Conservation (phyloP, 2,329 filamentous ascomycete genomes). For the Sporothrix schenckii region DNA sequence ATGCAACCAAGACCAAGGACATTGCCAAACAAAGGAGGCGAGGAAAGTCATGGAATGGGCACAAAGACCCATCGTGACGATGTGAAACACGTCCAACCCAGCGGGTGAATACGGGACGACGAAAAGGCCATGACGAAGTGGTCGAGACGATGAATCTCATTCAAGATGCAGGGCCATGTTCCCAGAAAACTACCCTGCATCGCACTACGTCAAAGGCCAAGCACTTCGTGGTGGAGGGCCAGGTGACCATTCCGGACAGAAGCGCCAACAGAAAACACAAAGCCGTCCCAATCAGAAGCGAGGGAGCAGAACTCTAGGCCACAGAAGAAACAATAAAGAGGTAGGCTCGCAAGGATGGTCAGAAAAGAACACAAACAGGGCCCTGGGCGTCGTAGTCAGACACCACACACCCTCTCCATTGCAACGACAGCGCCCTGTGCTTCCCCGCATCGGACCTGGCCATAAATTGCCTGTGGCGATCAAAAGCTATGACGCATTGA, state of each 20-base stretch:
- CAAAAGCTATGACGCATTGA: not conserved
- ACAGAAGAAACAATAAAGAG: not conserved
- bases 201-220: not conserved
- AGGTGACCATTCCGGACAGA: conserved; percentile 17
- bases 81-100: conserved; percentile 6
- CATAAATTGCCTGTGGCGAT: not conserved
- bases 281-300: conserved; percentile 3
- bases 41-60: not conserved
- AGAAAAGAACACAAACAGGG: not conserved
- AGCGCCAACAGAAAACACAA: conserved; percentile 14
- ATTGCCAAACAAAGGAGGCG: not conserved
- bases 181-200: no score
- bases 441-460: conserved; percentile 12
- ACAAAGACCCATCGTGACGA: not conserved
- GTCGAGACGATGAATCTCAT: no score
- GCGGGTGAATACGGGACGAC: conserved; percentile 1
- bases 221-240: not conserved
- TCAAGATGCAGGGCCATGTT: no score
- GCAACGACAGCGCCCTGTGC: not conserved
- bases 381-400: conserved; percentile 12
- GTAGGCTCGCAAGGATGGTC: not conserved
- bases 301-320: not conserved
- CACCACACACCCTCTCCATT: not conserved
- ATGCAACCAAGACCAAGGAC: not conserved
- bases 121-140: not conserved